Percentiles rank a stretch among this genome's conserved stretches.
Evolutionary conservation across 352 stramenopile genomes (phyloP).

Genomic region (Phytophthora kernoviae): DNA sequence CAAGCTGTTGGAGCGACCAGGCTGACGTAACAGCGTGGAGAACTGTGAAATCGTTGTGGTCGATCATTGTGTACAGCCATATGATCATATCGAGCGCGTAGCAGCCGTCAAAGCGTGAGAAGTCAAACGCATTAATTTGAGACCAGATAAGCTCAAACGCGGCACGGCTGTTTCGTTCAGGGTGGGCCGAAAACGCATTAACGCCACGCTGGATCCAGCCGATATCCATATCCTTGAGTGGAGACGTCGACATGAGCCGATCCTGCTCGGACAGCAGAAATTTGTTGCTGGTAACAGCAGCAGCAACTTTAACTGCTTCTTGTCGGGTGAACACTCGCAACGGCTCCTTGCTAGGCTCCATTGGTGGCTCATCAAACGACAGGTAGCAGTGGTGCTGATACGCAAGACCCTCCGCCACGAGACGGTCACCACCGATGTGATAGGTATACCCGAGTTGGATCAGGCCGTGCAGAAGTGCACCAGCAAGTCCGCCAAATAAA

Average conservation of each 20-base stretch:
- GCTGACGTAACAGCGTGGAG: slow-evolving; percentile 44
- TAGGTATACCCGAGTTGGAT: slow-evolving; percentile 51
- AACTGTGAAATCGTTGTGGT: slow-evolving; percentile 47
- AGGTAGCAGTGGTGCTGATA: slow-evolving; percentile 45
- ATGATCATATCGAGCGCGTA: slow-evolving; percentile 37
- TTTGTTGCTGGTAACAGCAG: slow-evolving; percentile 20
- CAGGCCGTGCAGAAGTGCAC: slow-evolving; percentile 43
- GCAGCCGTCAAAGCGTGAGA: slow-evolving; percentile 28
- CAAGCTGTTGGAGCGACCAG: slow-evolving; percentile 44
- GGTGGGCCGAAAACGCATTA: slow-evolving; percentile 33
- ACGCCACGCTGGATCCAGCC: slow-evolving; percentile 37
- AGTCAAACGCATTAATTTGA: slow-evolving; percentile 32
- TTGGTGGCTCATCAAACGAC: slow-evolving; percentile 33
- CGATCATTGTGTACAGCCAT: slow-evolving; percentile 43
- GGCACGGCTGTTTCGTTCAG: slow-evolving; percentile 20
- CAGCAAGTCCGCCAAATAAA: slow-evolving; percentile 35
- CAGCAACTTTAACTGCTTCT: slow-evolving; percentile 27
- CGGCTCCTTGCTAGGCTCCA: slow-evolving; percentile 11
- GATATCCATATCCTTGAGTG: slow-evolving; percentile 34
- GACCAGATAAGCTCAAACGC: slow-evolving; percentile 36
- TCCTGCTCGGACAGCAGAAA: slow-evolving; percentile 35
- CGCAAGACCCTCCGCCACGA: slow-evolving; percentile 41
- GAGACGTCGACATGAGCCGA: slow-evolving; percentile 15
- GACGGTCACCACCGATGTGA: slow-evolving; percentile 38
- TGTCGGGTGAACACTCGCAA: slow-evolving; percentile 22